A percentile compares a stretch with the other conserved stretches of the same genome.
Evolutionary conservation across 2,329 filamentous ascomycete genomes (phyloP).

Genomic region (Didymella glomerata): DNA sequence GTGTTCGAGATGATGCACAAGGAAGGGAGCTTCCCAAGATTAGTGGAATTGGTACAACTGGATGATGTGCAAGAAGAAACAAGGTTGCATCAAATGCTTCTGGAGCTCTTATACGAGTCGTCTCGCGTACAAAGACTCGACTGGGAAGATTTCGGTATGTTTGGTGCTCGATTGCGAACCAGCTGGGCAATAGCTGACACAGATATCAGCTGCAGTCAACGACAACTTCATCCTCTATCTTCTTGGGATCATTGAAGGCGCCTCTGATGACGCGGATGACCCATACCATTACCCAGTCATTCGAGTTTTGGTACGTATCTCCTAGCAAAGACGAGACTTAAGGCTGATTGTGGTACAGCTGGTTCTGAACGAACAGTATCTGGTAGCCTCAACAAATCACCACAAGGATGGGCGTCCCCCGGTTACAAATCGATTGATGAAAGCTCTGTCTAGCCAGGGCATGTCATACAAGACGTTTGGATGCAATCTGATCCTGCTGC

Average conservation of each 20-base stretch:
- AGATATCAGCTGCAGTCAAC: slow-evolving; percentile 61
- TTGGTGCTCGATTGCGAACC: neutral
- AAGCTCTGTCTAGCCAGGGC: slow-evolving; percentile 83
- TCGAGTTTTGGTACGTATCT: slow-evolving; percentile 78
- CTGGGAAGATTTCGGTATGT: slow-evolving; percentile 77
- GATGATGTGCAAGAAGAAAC: slow-evolving; percentile 69
- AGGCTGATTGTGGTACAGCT: slow-evolving; percentile 63
- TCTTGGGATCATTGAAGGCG: slow-evolving; percentile 85
- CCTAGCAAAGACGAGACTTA: neutral
- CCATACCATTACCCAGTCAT: slow-evolving; percentile 97
- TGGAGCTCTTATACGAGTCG: slow-evolving; percentile 96
- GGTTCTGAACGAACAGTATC: slow-evolving; percentile 97
- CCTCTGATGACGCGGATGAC: slow-evolving; percentile 86
- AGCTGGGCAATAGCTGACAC: slow-evolving; percentile 21
- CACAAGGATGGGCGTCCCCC: slow-evolving; percentile 55
- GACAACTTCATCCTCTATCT: slow-evolving; percentile 86
- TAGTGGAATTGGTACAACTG: slow-evolving; percentile 81
- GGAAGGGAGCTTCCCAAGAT: slow-evolving; percentile 81
- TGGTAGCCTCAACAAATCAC: slow-evolving; percentile 70
- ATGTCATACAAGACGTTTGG: slow-evolving; percentile 90
- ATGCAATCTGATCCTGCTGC: slow-evolving; percentile 92
- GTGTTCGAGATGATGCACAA: slow-evolving; percentile 88
- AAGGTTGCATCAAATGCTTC: slow-evolving; percentile 77
- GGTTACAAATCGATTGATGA: slow-evolving; percentile 92
- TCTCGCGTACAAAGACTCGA: slow-evolving; percentile 86